phyloP scores from a whole-genome alignment of 2,329 filamentous ascomycete genomes.

The Aspergillus fumigatiaffinis region DNA sequence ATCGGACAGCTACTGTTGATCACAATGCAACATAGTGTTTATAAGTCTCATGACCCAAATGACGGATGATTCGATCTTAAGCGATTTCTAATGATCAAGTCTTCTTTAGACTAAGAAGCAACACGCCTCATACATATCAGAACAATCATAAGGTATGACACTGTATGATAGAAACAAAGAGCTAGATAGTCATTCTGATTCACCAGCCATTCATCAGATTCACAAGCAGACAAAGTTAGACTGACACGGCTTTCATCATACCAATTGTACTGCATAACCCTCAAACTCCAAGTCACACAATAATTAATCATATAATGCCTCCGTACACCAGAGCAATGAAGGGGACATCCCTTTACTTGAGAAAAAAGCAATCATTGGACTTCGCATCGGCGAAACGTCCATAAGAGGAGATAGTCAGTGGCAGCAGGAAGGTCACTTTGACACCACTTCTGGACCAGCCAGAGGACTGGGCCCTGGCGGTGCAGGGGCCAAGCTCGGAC shows the following conservation, averaged over 20 bases:
- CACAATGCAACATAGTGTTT: too few relatives aligned
- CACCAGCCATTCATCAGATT: background rate
- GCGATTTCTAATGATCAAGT: background rate
- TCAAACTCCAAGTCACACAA: background rate
- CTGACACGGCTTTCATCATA: background rate
- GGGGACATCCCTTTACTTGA: background rate
- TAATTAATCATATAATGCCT: background rate
- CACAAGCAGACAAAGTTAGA: background rate
- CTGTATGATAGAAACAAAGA: background rate
- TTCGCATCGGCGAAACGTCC: background rate
- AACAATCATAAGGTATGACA: background rate
- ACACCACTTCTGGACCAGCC: constrained; percentile 23
- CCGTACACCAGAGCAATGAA: background rate
- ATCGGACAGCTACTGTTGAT: too few relatives aligned
- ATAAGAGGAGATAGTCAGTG: background rate
- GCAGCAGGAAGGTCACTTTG: constrained; percentile 21
- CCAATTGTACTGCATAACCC: background rate
- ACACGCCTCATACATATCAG: background rate
- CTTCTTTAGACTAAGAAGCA: background rate
- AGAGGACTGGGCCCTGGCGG: constrained; percentile 18
- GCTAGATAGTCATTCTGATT: background rate
- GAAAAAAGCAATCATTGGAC: background rate
- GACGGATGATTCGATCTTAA: background rate
- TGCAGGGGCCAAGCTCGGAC: constrained; percentile 22
- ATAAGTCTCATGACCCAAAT: too few relatives aligned